Base-by-base conservation (phyloP, 2,329 filamentous ascomycete genomes). In the Hansfordia pulvinata region DNA sequence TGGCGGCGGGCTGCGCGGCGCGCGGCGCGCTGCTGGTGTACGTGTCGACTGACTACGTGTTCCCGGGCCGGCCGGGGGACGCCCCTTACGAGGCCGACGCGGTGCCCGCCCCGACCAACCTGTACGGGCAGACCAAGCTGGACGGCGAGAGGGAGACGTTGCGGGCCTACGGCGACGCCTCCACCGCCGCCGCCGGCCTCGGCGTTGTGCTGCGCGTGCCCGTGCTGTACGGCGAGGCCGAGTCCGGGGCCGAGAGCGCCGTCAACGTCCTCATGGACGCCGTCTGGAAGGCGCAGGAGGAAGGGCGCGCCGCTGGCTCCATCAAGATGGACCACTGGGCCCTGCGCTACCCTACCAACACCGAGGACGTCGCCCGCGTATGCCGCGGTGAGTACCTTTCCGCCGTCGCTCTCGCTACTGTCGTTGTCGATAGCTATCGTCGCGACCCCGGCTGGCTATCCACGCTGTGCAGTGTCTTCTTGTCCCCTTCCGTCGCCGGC, bases 281-380 rank as follows among this genome's bases (percentile, higher is more conserved):
- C 1, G 64, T 93, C 6, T 77, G 72, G 69, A 81, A 80, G 47
- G 67, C 74, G 0, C 79, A 86, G 46, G 67, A 74, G 26, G 56
- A 62, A 19, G 67, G 60, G 46, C 66, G 74, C 25, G 56, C 62
- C 19, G 67, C 60, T 5, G 60, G 61, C 2, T 64, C 64, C 30
- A 60, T 85, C 20, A 75, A 70, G 45, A 86, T 93, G 74, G 85
- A 93, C 43, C 76, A 92, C 49, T 93, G 83, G 74, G 76, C 81
- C 2, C 56, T 80, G 26, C 69, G 85, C 16, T 93, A 83, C 54
- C 85, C 85, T 7, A 93, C 85, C 6, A 90, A 90, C 47, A 93
- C 84, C 0, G 77, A 84, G 46, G 86, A 93, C 44, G 76, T 93
- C 11, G 84, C 66, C 11, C 65, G 86, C 20, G 80, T 93, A 23